Percentiles rank a stretch among this genome's conserved stretches.
phyloP scores from a whole-genome alignment of 805 yeast species.

The Saturnispora halmiae region DNA sequence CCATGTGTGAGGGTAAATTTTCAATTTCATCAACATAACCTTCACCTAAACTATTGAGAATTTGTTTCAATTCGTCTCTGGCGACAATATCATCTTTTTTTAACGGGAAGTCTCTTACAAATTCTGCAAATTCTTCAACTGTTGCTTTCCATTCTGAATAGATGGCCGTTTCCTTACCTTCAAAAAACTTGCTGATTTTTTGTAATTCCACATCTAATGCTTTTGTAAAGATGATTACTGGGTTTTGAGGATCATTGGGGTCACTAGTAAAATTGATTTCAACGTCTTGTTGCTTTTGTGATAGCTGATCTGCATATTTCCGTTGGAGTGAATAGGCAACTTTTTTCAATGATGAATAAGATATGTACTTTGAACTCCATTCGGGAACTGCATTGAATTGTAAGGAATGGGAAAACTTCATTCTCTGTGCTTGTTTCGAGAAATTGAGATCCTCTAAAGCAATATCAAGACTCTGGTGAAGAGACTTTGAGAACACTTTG shows the following conservation, averaged over 20 bases:
- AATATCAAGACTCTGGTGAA: conserved; percentile 2
- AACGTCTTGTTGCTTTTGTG: conserved; percentile 19
- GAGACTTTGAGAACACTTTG: conserved; percentile 2
- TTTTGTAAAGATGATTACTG: conserved; percentile 49
- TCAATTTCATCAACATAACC: conserved; percentile 8
- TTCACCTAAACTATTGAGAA: conserved; percentile 11
- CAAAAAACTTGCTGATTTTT: conserved; percentile 71
- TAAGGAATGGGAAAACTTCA: conserved; percentile 92
- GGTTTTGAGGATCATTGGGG: conserved; percentile 33
- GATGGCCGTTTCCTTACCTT: conserved; percentile 52
- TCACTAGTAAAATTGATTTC: conserved; percentile 24
- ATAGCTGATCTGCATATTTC: conserved; percentile 33
- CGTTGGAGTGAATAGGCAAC: conserved; percentile 75
- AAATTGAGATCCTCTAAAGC: conserved; percentile 6
- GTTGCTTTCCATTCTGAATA: conserved; percentile 46
- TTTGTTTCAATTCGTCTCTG: conserved; percentile 14
- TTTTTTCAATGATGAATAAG: conserved; percentile 81
- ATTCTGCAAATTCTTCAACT: conserved; percentile 53
- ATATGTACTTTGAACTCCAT: conserved; percentile 89
- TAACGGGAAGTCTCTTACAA: conserved; percentile 34
- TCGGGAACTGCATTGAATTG: conserved; percentile 98
- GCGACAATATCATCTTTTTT: conserved; percentile 14
- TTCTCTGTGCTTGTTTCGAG: conserved; percentile 21
- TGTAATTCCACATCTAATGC: conserved; percentile 71
- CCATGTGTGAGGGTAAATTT: not conserved